Base-by-base conservation (phyloP, 257 asterid species). In the Buddleja alternifolia region DNA sequence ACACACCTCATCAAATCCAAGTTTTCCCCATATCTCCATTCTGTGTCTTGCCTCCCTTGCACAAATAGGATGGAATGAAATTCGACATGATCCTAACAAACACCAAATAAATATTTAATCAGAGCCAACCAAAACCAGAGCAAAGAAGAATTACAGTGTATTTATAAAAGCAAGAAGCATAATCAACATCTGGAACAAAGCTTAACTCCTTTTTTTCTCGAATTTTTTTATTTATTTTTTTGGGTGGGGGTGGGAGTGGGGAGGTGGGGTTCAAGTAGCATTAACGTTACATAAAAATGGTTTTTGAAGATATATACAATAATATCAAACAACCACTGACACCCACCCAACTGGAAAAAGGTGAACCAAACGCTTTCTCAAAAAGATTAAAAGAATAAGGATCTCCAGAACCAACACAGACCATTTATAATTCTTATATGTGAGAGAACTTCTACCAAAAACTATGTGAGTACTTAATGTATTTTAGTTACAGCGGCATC, bases 11-110 rank as follows among this genome's bases (percentile, higher is more conserved):
- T 91, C 97, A 80, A 86, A 83, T 82, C 93, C 97, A 74, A 82
- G 85, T 81, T 87, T 91, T 50, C 97, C 97, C 99, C 99, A 94
- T 72, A 94, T 91, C 87, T 94, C 97, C 97, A 94, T 87, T 79
- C 92, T 81, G 76, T 91, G 91, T 61, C 77, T 77, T 59, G 97
- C 97, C 77, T 94, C 99, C 84, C 99, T 83, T 34, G 97, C 99
- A 84, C 99, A 94, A 63, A 89, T 82, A 70, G 99, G 99, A 81
- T 94, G 99, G 81, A 94, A 94, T 24, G 97, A 86, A 62, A 93
- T 88, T 83, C 99, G 89, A 83, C 99, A 94, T 82, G 97, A 86
- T 75, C 97, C 99, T 94, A 87, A 42, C 42, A 76, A 75, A 71
- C 65, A 77, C 59, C 36, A 73, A 85, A 78, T 51, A 73, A 73